Evolutionary conservation across 2,329 filamentous ascomycete genomes (phyloP).

Genomic region (Scedosporium boydii): DNA sequence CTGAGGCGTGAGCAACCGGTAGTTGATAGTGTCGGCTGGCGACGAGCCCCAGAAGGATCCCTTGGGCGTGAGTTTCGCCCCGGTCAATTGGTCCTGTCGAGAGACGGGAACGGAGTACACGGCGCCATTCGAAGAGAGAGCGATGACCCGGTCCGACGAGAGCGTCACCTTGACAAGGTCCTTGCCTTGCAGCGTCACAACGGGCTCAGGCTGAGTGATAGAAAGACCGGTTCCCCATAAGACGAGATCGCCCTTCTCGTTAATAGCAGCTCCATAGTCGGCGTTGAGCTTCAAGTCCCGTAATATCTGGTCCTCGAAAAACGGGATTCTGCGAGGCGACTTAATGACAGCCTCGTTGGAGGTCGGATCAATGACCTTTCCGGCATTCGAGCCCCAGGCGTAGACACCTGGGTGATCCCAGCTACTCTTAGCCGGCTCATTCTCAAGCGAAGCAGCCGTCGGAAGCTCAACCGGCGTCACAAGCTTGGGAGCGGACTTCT

Average conservation of each 20-base stretch:
- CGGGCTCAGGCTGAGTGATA: constrained; percentile 51
- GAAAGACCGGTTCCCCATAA: constrained; percentile 85
- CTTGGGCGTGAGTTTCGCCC: constrained; percentile 48
- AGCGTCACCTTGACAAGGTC: constrained; percentile 67
- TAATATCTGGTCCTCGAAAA: constrained; percentile 76
- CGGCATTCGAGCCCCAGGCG: constrained; percentile 82
- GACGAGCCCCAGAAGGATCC: constrained; percentile 50
- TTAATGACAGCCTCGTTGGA: constrained; percentile 72
- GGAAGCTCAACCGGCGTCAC: constrained; percentile 50
- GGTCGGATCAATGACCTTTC: constrained; percentile 75
- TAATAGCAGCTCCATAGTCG: constrained; percentile 76
- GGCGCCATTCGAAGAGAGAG: constrained; percentile 60
- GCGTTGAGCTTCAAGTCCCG: constrained; percentile 80
- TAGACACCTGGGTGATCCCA: constrained; percentile 81
- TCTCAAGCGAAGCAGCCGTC: constrained; percentile 53
- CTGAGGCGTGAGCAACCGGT: constrained; percentile 60
- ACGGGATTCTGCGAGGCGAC: constrained; percentile 65
- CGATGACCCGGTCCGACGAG: constrained; percentile 76
- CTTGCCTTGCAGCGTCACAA: constrained; percentile 69
- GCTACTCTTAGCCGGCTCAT: constrained; percentile 79
- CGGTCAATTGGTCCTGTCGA: constrained; percentile 57
- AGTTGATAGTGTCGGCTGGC: constrained; percentile 44
- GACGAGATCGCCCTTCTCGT: constrained; percentile 77
- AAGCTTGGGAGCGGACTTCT: constrained; percentile 16
- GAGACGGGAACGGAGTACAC: constrained; percentile 82